Evolutionary conservation across 805 yeast genomes (phyloP).

Genomic region (Candida boleticola): DNA sequence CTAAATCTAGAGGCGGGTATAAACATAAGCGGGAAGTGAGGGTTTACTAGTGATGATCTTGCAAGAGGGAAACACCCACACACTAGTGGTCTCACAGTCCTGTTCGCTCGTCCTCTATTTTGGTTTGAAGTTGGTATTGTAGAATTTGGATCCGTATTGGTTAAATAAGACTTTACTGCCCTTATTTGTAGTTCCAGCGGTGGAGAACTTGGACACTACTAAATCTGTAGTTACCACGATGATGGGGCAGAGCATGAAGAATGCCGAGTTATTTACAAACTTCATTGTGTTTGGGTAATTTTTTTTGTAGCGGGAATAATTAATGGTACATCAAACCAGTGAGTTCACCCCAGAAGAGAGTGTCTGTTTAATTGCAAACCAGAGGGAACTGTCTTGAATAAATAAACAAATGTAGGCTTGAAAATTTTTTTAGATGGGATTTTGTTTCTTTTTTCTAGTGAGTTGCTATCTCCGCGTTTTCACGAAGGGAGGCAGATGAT

Average conservation of each 20-base stretch:
- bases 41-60: too few relatives aligned
- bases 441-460: not conserved
- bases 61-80: too few relatives aligned
- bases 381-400: not conserved
- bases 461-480: too few relatives aligned
- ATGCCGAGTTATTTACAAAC: conserved; percentile 3
- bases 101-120: too few relatives aligned
- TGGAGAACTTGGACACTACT: conserved; percentile 3
- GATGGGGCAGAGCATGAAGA: conserved; percentile 4
- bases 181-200: conserved; percentile 1
- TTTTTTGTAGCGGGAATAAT: too few relatives aligned
- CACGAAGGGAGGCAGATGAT: too few relatives aligned
- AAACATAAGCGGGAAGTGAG: not conserved
- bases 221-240: conserved; percentile 4
- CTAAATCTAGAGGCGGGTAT: not conserved
- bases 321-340: too few relatives aligned
- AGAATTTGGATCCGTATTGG: conserved; percentile 1
- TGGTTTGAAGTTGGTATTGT: conserved; percentile 1
- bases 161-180: not conserved
- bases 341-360: too few relatives aligned
- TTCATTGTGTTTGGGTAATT: not conserved
- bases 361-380: too few relatives aligned
- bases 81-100: too few relatives aligned
- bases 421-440: too few relatives aligned
- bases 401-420: not conserved